These are phyloP conservation scores for Candida boleticola DNA, from an alignment of 805 yeast genomes.

Conservation along the genomic window DNA sequence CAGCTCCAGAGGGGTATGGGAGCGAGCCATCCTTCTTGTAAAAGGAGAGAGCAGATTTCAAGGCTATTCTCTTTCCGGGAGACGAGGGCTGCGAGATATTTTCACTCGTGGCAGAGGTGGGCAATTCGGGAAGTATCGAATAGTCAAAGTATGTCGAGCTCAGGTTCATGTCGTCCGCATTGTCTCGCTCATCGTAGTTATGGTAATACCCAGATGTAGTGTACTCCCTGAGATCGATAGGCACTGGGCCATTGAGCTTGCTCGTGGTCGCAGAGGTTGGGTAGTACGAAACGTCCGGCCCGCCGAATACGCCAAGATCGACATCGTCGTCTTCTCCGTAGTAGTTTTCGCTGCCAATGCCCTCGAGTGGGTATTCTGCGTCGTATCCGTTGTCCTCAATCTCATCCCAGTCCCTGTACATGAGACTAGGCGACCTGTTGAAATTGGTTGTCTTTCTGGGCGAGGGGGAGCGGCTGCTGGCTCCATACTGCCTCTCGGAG, in stretches of 20 bases:
- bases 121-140: conserved; percentile 35
- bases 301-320: not conserved
- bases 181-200: conserved; percentile 7
- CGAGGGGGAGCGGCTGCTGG: conserved; percentile 27
- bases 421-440: conserved; percentile 23
- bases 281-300: not conserved
- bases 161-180: not conserved
- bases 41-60: conserved; percentile 32
- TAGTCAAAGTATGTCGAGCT: conserved; percentile 29
- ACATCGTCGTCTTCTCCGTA: not conserved
- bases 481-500: conserved; percentile 10
- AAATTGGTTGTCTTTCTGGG: conserved; percentile 20
- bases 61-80: conserved; percentile 16
- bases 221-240: not conserved
- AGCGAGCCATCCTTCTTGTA: conserved; percentile 20
- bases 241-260: conserved; percentile 3
- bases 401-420: conserved; percentile 1
- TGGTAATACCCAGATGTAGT: conserved; percentile 16
- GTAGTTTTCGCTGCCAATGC: not conserved
- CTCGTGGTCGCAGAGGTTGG: not conserved
- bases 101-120: conserved; percentile 9
- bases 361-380: not conserved
- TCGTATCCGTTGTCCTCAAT: not conserved
- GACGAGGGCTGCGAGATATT: conserved; percentile 8
- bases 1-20: conserved; percentile 1